These are phyloP conservation scores for Cytospora paraplurivora DNA, from an alignment of 2,329 filamentous ascomycete genomes.

Conservation along the genomic window DNA sequence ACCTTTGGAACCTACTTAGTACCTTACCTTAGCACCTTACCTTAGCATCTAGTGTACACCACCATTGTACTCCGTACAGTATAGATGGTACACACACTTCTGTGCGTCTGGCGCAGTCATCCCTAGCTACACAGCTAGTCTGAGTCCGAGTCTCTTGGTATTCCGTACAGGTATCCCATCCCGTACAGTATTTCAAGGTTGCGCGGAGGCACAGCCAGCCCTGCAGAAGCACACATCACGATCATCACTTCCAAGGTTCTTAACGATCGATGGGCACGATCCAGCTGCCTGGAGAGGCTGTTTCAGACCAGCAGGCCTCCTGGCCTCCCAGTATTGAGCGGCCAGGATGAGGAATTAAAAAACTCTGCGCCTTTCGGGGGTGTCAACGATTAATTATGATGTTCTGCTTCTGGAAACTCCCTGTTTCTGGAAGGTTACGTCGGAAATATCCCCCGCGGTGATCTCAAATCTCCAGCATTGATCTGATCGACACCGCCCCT, in stretches of 20 bases:
- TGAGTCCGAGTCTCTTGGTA: too few species aligned
- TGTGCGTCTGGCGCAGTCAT: neutral
- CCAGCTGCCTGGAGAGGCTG: neutral
- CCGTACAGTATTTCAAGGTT: too few species aligned
- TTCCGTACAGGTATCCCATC: too few species aligned
- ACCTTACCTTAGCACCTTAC: too few species aligned
- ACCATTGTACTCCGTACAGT: neutral
- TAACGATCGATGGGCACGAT: neutral
- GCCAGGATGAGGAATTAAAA: neutral
- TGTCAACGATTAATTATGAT: neutral
- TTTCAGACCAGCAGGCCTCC: neutral
- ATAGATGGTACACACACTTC: neutral
- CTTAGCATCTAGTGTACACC: too few species aligned
- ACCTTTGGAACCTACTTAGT: neutral
- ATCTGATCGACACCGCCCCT: constrained; percentile 1
- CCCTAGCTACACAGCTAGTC: too few species aligned
- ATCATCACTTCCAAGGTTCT: neutral
- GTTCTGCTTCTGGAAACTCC: too few species aligned
- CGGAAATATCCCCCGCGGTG: neutral
- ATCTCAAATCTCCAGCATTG: neutral
- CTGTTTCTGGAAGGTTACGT: neutral
- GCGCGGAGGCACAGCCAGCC: neutral
- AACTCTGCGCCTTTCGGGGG: neutral
- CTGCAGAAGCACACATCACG: neutral
- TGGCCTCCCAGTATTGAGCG: neutral